Percentiles rank a stretch among this genome's conserved stretches.
Conservation (phyloP, 2,329 filamentous ascomycete genomes). For the Cladosporium oxysporum region DNA sequence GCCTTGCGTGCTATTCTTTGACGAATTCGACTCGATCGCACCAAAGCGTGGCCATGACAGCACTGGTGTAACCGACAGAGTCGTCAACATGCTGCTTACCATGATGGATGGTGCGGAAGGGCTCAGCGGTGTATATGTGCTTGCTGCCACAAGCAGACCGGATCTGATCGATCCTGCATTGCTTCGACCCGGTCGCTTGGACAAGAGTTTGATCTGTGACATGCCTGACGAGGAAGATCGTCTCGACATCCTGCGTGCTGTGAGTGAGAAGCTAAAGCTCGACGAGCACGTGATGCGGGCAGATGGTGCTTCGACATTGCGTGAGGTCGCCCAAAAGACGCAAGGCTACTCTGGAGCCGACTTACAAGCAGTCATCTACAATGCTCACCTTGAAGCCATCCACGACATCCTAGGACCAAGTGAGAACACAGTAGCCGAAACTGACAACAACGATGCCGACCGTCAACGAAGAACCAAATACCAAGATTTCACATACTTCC, state of each 20-base stretch:
- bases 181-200: slow-evolving; percentile 84
- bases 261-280: slow-evolving; percentile 79
- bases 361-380: slow-evolving; percentile 91
- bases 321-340: slow-evolving; percentile 68
- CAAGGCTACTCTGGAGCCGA: slow-evolving; percentile 94
- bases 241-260: slow-evolving; percentile 80
- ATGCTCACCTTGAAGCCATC: slow-evolving; percentile 94
- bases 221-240: slow-evolving; percentile 80
- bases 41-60: slow-evolving; percentile 96
- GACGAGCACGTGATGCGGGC: slow-evolving; percentile 61
- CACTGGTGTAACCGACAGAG: slow-evolving; percentile 96
- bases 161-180: slow-evolving; percentile 95
- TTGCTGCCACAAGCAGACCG: slow-evolving; percentile 89
- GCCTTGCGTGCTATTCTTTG: slow-evolving; percentile 95
- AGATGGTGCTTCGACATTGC: slow-evolving; percentile 20
- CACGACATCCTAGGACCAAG: slow-evolving; percentile 75
- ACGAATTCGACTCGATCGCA: slow-evolving; percentile 97
- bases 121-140: slow-evolving; percentile 89
- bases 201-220: slow-evolving; percentile 90
- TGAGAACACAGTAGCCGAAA: slow-evolving; percentile 35
- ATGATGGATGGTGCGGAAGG: slow-evolving; percentile 99
- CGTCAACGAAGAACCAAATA: slow-evolving; percentile 22
- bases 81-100: slow-evolving; percentile 96
- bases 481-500: slow-evolving; percentile 76
- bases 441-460: slow-evolving; percentile 37